A percentile compares a stretch with the other conserved stretches of the same genome.
phyloP scores from a whole-genome alignment of 768 basidiomycete genomes.

The Kwoniella shandongensis region DNA sequence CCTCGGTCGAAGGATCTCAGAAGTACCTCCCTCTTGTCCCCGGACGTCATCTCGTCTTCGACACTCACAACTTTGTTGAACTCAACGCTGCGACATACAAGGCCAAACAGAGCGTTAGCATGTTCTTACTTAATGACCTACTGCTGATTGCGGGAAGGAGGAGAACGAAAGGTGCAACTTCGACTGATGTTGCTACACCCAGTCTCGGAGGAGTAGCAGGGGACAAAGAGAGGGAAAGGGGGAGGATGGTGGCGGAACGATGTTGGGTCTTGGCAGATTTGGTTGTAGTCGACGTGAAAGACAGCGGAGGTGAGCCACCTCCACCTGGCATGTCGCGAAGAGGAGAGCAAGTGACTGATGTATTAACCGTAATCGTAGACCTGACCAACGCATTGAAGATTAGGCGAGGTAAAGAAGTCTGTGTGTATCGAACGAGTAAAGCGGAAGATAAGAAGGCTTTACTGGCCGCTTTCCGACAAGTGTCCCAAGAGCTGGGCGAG shows the following conservation, averaged over 20 bases:
- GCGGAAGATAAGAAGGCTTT: conserved; percentile 81
- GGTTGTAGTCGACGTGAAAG: conserved; percentile 92
- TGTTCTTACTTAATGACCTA: conserved; percentile 88
- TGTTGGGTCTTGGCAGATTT: conserved; percentile 94
- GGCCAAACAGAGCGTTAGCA: conserved; percentile 77
- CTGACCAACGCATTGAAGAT: conserved; percentile 98
- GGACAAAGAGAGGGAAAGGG: conserved; percentile 57
- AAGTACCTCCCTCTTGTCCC: conserved; percentile 91
- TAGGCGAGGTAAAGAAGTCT: conserved; percentile 85
- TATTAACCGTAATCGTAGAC: conserved; percentile 52
- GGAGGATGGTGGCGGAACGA: conserved; percentile 81
- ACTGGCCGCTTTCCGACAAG: conserved; percentile 80
- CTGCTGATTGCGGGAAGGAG: conserved; percentile 77
- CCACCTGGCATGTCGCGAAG: neutral
- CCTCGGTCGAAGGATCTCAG: conserved; percentile 87
- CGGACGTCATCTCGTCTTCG: conserved; percentile 84
- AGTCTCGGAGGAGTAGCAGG: neutral
- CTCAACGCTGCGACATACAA: conserved; percentile 96
- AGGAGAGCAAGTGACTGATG: conserved; percentile 1
- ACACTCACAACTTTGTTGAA: conserved; percentile 76
- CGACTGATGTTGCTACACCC: neutral
- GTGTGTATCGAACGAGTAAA: conserved; percentile 85
- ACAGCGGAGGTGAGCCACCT: conserved; percentile 71
- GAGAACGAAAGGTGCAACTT: conserved; percentile 56
- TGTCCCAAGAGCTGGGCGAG: conserved; percentile 84